phyloP scores from a whole-genome alignment of 2,329 filamentous ascomycete genomes.

The Tolypocladium nubicola region DNA sequence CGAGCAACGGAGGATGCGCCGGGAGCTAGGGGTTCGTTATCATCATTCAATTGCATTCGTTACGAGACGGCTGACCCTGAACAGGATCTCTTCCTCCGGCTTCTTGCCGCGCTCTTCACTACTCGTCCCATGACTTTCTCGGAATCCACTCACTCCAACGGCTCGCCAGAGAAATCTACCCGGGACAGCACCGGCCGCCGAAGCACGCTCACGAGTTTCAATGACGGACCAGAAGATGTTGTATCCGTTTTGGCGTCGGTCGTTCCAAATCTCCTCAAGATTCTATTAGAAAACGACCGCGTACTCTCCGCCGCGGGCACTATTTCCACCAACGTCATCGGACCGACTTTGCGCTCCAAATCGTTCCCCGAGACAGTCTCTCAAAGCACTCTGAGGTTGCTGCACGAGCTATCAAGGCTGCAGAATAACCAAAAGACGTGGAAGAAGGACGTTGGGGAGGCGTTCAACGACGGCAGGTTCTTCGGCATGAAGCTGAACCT shows the following conservation, averaged over 20 bases:
- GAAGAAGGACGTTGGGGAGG: slow-evolving; percentile 87
- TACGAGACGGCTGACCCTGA: background rate
- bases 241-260: slow-evolving; percentile 70
- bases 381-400: slow-evolving; percentile 56
- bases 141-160: slow-evolving; percentile 34
- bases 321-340: slow-evolving; percentile 76
- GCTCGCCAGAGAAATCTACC: slow-evolving; percentile 24
- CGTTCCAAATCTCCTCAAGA: slow-evolving; percentile 69
- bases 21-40: slow-evolving; percentile 68
- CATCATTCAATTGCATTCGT: background rate
- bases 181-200: slow-evolving; percentile 25
- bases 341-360: slow-evolving; percentile 73
- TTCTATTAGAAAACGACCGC: slow-evolving; percentile 78
- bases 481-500: slow-evolving; percentile 60
- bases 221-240: slow-evolving; percentile 58
- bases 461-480: slow-evolving; percentile 82
- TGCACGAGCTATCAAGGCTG: slow-evolving; percentile 68
- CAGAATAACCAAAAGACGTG: slow-evolving; percentile 76
- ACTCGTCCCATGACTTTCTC: slow-evolving; percentile 68
- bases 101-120: slow-evolving; percentile 90
- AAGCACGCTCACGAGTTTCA: slow-evolving; percentile 21
- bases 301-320: slow-evolving; percentile 66
- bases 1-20: slow-evolving; percentile 83
- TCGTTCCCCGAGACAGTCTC: slow-evolving; percentile 79
- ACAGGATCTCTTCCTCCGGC: slow-evolving; percentile 77